These are phyloP conservation scores for Bipolaris zeicola DNA, from an alignment of 2,329 filamentous ascomycete species.

Conservation along the genomic window DNA sequence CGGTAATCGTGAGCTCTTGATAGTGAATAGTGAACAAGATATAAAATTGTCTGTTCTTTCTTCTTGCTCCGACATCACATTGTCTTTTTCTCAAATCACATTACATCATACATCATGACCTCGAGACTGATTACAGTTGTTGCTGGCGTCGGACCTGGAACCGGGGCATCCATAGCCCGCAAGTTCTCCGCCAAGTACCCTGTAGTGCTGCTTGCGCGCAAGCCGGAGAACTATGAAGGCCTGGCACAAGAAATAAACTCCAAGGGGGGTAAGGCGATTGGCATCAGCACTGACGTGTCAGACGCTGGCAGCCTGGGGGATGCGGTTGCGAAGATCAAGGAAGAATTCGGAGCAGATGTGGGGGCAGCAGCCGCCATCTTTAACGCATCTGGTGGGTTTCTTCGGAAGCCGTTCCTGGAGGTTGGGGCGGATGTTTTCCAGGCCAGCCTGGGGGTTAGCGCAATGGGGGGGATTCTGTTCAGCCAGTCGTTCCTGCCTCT, in stretches of 20 bases:
- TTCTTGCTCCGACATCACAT: too few relatives aligned
- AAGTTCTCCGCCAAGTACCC: constrained; percentile 69
- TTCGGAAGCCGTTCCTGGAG: constrained; percentile 66
- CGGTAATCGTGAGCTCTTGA: too few relatives aligned
- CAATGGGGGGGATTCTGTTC: constrained; percentile 74
- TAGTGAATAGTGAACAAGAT: too few relatives aligned
- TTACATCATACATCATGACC: constrained; percentile 33
- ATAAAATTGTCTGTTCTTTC: too few relatives aligned
- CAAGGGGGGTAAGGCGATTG: constrained; percentile 71
- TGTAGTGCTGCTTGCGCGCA: constrained; percentile 75
- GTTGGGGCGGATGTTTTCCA: constrained; percentile 63
- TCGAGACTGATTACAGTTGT: constrained; percentile 69
- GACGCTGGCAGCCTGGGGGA: constrained; percentile 60
- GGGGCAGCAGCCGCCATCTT: constrained; percentile 66
- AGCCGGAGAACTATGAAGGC: constrained; percentile 66
- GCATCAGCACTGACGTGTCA: constrained; percentile 70
- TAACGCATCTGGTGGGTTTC: constrained; percentile 68
- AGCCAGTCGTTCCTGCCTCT: constrained; percentile 73
- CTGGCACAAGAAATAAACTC: constrained; percentile 72
- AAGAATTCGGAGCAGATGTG: constrained; percentile 60
- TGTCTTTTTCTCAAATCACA: too few relatives aligned
- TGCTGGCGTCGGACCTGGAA: constrained; percentile 75
- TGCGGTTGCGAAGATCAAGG: constrained; percentile 67
- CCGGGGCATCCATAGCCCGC: constrained; percentile 65
- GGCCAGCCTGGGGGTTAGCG: constrained; percentile 53